Evolutionary conservation across 371 early-diverging fungal species (phyloP), one percentile per base, ranked within the genome.

Genomic region (Blakeslea trispora): DNA sequence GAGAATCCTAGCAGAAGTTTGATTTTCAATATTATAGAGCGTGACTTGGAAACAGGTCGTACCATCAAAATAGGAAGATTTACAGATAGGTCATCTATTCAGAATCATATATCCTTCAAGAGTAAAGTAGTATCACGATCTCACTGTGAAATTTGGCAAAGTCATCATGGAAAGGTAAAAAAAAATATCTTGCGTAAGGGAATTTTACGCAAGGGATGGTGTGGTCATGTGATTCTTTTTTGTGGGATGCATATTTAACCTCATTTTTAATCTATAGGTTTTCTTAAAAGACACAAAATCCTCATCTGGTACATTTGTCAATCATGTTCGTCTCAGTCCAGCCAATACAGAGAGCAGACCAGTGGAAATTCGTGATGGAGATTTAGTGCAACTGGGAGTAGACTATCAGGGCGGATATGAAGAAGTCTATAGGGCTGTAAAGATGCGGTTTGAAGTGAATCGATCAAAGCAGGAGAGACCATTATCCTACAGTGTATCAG

Each of bases 301-400:
- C 24, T 96, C 96, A 9, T 95, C 95, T 35, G 99, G 99, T 18
- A 98, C 99, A 11, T 98, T 97, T 68, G 77, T 97, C 42, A 98
- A 98, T 81, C 91, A 94, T 70, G 83, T 92, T 69, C 79, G 98
- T 7, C 76, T 98, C 21, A 87, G 90, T 45, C 89, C 95, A 13
- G 90, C 95, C 15, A 89, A 88, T 14, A 87, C 88, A 56, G 95
- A 95, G 68, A 92, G 92, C 55, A 68, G 83, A 57, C 90, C 95
- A 24, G 85, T 86, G 24, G 89, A 84, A 49, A 71, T 98, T 57
- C 90, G 91, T 63, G 93, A 96, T 81, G 94, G 94, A 24, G 97
- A 98, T 72, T 81, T 94, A 48, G 74, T 98, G 31, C 95, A 96
- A 69, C 83, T 98, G 43, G 99, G 99, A 34, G 91, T 97, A 5